phyloP scores from a whole-genome alignment of 495 filamentous ascomycete species.

The Penicillium turbatum region DNA sequence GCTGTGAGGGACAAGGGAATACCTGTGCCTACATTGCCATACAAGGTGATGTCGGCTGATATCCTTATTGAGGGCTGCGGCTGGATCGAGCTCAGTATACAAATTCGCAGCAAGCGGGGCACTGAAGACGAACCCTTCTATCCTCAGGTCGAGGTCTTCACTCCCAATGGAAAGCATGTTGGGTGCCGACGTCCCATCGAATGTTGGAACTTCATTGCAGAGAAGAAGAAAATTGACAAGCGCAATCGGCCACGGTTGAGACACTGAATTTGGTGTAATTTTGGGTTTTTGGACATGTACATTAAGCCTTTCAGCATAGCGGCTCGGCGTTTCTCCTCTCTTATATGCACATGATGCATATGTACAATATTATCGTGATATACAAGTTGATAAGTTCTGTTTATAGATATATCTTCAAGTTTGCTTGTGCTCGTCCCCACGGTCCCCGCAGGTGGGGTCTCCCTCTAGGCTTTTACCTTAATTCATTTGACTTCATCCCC shows the following conservation, averaged over 20 bases:
- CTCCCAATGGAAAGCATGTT: conserved; percentile 74
- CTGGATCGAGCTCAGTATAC: conserved; percentile 86
- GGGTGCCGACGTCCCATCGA: conserved; percentile 66
- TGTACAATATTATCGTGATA: neutral
- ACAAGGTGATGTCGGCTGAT: conserved; percentile 71
- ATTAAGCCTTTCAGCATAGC: conserved; percentile 7
- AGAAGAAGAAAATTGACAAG: conserved; percentile 34
- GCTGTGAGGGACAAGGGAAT: conserved; percentile 30
- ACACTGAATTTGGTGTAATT: conserved; percentile 12
- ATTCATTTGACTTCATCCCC: neutral
- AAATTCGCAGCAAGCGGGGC: conserved; percentile 58
- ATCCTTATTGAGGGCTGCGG: conserved; percentile 86
- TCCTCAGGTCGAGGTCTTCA: conserved; percentile 79
- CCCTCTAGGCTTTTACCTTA: neutral
- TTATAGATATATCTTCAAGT: too few species aligned
- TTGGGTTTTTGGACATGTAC: neutral
- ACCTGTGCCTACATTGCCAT: conserved; percentile 56
- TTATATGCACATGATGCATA: neutral
- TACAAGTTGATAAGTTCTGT: neutral
- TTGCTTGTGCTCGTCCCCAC: neutral
- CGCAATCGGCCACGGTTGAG: conserved; percentile 26
- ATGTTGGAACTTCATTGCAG: conserved; percentile 52
- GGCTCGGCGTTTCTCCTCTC: conserved; percentile 7
- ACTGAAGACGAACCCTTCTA: conserved; percentile 31
- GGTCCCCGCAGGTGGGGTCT: conserved; percentile 1